Conservation (phyloP, 176 grass and related monocot genomes). For the Aegilops bicornis region DNA sequence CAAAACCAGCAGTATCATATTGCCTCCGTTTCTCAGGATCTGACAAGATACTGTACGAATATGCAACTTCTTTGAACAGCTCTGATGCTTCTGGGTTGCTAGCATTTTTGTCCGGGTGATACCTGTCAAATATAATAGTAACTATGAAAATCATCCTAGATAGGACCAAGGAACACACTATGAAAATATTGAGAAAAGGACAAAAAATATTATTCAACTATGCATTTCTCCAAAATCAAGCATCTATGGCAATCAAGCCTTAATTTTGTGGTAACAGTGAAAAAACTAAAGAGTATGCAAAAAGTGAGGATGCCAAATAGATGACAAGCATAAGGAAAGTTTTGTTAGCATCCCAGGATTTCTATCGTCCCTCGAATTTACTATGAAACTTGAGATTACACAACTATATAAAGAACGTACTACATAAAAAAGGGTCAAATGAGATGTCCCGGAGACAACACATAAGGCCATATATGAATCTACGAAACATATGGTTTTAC, state of each 20-base stretch:
- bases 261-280: slow-evolving; percentile 5
- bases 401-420: neutral
- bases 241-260: neutral
- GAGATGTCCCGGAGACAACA: neutral
- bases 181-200: neutral
- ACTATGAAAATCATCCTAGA: slow-evolving; percentile 21
- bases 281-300: neutral
- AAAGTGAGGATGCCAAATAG: neutral
- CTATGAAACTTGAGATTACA: neutral
- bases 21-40: slow-evolving; percentile 98
- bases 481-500: neutral
- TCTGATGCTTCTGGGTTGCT: slow-evolving; percentile 98
- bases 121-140: slow-evolving; percentile 50
- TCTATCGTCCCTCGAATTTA: neutral
- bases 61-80: slow-evolving; percentile 99
- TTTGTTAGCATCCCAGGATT: neutral
- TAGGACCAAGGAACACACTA: neutral
- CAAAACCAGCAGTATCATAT: slow-evolving; percentile 96
- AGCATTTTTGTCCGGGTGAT: slow-evolving; percentile 93
- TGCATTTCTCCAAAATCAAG: neutral
- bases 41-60: slow-evolving; percentile 98
- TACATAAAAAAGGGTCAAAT: neutral
- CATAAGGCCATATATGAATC: neutral
- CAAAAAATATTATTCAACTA: neutral
- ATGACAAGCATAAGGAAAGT: neutral